These are phyloP conservation scores for Paraleonurus japonicus DNA, from an alignment of 257 asterid species.

Conservation along the genomic window DNA sequence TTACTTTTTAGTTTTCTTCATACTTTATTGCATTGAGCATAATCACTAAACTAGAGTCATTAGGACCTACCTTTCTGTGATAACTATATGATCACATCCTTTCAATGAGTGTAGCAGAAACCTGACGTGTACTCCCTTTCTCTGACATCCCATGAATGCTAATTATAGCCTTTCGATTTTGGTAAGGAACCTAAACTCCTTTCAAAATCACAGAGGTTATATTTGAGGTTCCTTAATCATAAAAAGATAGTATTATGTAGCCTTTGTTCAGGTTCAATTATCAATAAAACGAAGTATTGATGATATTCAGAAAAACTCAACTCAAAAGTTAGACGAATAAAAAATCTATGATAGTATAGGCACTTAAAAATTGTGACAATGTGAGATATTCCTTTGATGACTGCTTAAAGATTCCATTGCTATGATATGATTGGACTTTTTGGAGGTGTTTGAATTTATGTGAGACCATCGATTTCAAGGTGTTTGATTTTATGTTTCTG, in stretches of 20 bases:
- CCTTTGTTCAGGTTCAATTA: not conserved
- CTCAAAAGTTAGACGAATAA: not conserved
- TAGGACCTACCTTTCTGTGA: not conserved
- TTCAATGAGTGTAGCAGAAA: not conserved
- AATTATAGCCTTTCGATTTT: not conserved
- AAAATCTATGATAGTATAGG: not conserved
- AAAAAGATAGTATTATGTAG: not conserved
- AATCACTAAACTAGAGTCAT: not conserved
- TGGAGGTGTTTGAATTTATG: not conserved
- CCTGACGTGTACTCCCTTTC: not conserved
- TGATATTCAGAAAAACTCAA: not conserved
- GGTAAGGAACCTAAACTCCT: not conserved
- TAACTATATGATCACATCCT: not conserved
- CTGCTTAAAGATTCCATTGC: not conserved
- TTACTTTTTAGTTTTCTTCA: not conserved
- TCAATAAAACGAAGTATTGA: too few species aligned
- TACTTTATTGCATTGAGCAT: not conserved
- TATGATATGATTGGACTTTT: not conserved
- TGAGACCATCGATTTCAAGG: slow-evolving; percentile 12
- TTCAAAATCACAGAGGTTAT: not conserved
- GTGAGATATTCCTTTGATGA: not conserved
- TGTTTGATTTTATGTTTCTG: slow-evolving; percentile 27
- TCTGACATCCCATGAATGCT: not conserved
- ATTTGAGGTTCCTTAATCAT: not conserved
- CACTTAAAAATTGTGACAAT: not conserved